Evolutionary conservation across 1,284 basidiomycete genomes (phyloP).

Genomic region (Puccinia horiana): DNA sequence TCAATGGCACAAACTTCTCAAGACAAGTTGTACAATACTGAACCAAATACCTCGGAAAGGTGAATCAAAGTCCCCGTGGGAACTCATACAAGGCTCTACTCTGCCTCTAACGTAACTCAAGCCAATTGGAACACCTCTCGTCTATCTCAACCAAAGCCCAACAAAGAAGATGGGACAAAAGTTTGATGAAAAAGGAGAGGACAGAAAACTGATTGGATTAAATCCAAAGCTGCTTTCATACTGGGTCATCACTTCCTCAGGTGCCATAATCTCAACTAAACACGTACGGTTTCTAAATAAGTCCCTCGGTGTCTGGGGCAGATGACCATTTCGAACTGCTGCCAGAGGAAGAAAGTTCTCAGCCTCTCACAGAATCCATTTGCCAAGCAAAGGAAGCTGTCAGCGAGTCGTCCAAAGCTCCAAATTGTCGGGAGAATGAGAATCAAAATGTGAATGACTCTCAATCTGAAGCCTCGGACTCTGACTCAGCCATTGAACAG

Average conservation of each 20-base stretch:
- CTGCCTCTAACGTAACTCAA: background rate
- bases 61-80: background rate
- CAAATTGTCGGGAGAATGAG: background rate
- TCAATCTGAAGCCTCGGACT: too few species aligned
- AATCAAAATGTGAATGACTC: background rate
- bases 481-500: too few species aligned
- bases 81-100: background rate
- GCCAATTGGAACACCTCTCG: background rate
- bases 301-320: too few species aligned
- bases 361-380: background rate
- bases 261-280: background rate
- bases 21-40: background rate
- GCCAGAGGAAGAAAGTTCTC: background rate
- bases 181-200: background rate
- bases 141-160: background rate
- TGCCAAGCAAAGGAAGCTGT: background rate
- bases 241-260: background rate
- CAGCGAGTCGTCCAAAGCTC: background rate
- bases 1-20: background rate
- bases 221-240: background rate
- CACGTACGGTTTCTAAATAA: background rate
- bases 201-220: background rate
- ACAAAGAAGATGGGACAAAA: background rate
- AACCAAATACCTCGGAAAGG: background rate
- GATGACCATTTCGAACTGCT: background rate